A percentile compares a stretch with the other conserved stretches of the same genome.
These are phyloP conservation scores for Cordyceps cateniannulata DNA, from an alignment of 2,329 filamentous ascomycete genomes.

Conservation along the genomic window DNA sequence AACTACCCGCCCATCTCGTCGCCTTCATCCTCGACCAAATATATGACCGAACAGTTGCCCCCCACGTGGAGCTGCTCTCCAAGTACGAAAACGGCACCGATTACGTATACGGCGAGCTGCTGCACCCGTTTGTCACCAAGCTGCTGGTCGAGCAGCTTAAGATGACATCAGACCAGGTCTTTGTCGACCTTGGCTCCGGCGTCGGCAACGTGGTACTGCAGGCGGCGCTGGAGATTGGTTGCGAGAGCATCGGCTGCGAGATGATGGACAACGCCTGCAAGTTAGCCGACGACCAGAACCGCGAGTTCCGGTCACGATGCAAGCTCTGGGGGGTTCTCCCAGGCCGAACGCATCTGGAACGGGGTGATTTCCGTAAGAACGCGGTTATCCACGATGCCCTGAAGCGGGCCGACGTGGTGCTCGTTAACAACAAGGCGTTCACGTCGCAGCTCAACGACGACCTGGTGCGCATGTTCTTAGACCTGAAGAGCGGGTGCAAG, in stretches of 20 bases:
- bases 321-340: constrained; percentile 81
- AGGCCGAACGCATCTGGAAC: constrained; percentile 71
- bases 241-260: constrained; percentile 93
- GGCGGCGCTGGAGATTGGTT: constrained; percentile 86
- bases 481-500: constrained; percentile 83
- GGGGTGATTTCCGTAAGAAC: constrained; percentile 78
- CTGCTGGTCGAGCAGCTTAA: constrained; percentile 71
- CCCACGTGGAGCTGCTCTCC: constrained; percentile 73
- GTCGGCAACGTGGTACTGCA: constrained; percentile 95
- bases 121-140: constrained; percentile 74
- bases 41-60: constrained; percentile 88
- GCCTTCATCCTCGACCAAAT: constrained; percentile 80
- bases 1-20: constrained; percentile 65
- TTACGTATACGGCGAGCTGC: constrained; percentile 90
- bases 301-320: constrained; percentile 79
- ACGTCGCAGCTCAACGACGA: constrained; percentile 78
- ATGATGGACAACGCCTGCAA: constrained; percentile 88
- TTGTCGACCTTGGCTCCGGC: constrained; percentile 91
- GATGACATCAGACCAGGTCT: constrained; percentile 77
- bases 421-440: constrained; percentile 98
- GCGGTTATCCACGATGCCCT: constrained; percentile 64
- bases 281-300: constrained; percentile 71
- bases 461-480: constrained; percentile 82
- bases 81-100: constrained; percentile 87
- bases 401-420: constrained; percentile 82